Evolutionary conservation across 768 basidiomycete genomes (phyloP), one percentile per base, ranked within the genome.

Genomic region (Boletus edulis): DNA sequence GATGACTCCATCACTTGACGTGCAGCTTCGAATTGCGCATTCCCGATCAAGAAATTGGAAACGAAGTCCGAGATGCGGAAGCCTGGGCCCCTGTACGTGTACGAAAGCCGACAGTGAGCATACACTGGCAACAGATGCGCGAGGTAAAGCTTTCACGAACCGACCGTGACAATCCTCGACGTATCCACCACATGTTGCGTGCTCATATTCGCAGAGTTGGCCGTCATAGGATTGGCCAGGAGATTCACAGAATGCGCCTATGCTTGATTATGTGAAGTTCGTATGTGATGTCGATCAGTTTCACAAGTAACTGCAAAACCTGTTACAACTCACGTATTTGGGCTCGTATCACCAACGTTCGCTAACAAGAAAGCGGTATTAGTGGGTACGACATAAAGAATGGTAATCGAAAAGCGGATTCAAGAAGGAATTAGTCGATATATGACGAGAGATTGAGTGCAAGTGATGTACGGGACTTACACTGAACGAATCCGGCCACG

Each of bases 261-360:
- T 80, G 67, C 69, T 88, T 39, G 6, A 18, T 27, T 31, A 35
- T 46, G 32, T 43, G 41, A 56, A 18, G 44, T 51, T 35, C 34
- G n/a, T 29, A 41, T 48, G 54, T 18, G 53, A n/a, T 22, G 20
- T 43, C 15, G 17, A 46, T 39, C 15, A 20, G 29, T 18, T 31
- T 18, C 2, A 41, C 6, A 15, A 18, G 15, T 5, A 15, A 15
- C 17, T 6, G 6, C n/a, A 29, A 6, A 35, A n/a, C 2, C 9
- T 35, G 5, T 35, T 10, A 22, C 46, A 45, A 75, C 85, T 65
- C 54, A 89, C 86, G 86, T 89, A 66, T 92, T 91, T 13, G 89
- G 89, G 57, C 79, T 87, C 29, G 86, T 87, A 63, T 89, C 87
- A 4, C 89, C 87, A 41, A 91, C 87, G 57, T 89, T 89, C n/a